These are phyloP conservation scores for Pythium guiyangense DNA, from an alignment of 352 stramenopile genomes.

Conservation along the genomic window DNA sequence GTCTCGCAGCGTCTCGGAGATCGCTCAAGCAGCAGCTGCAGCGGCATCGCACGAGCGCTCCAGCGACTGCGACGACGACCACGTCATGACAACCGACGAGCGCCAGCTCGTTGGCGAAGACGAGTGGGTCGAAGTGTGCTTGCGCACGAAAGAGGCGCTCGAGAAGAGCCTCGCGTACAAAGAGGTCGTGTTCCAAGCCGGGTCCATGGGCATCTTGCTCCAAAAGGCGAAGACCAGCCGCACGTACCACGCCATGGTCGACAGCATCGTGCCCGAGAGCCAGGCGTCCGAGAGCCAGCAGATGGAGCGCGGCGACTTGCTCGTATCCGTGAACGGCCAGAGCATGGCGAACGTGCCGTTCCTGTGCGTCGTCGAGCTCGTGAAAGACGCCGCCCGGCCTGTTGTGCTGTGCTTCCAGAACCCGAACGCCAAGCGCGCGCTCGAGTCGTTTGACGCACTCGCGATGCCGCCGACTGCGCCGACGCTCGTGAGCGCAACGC, in stretches of 20 bases:
- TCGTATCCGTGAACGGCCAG: conserved; percentile 71
- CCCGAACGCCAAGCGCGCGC: conserved; percentile 34
- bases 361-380: conserved; percentile 65
- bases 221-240: conserved; percentile 63
- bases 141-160: conserved; percentile 39
- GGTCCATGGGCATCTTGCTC: conserved; percentile 76
- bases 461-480: conserved; percentile 54
- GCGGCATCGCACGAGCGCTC: too few relatives aligned
- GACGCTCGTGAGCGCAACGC: conserved; percentile 55
- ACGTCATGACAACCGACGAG: conserved; percentile 16
- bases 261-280: conserved; percentile 77
- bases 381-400: conserved; percentile 65
- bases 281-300: conserved; percentile 67
- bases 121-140: conserved; percentile 74
- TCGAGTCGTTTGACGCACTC: conserved; percentile 51
- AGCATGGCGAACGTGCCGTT: conserved; percentile 63
- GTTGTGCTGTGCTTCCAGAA: conserved; percentile 69
- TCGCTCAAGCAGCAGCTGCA: neutral
- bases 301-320: conserved; percentile 64
- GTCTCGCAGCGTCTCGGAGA: conserved; percentile 1
- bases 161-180: conserved; percentile 47
- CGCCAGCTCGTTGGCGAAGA: conserved; percentile 41
- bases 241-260: conserved; percentile 68
- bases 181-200: conserved; percentile 68
- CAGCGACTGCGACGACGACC: neutral